Percentiles rank a stretch among this genome's conserved stretches.
Conservation (phyloP, 495 filamentous ascomycete species). For the Hyaloscypha finlandica region DNA sequence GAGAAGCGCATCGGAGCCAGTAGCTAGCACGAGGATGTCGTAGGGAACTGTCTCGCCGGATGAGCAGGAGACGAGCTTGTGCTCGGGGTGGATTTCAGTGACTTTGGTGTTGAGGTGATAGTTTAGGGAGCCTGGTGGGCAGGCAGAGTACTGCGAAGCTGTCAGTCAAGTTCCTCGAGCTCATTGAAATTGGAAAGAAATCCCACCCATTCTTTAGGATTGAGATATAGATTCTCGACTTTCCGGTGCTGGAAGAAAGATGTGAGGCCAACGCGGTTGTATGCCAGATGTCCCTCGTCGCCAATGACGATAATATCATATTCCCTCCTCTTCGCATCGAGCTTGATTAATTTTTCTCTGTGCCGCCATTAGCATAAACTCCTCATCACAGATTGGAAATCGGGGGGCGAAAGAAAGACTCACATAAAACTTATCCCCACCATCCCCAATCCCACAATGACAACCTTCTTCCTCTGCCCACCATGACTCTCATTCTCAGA, state of each 20-base stretch:
- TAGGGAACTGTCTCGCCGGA: slow-evolving; percentile 73
- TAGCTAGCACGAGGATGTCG: slow-evolving; percentile 88
- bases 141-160: slow-evolving; percentile 24
- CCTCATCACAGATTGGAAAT: slow-evolving; percentile 30
- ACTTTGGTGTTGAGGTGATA: slow-evolving; percentile 86
- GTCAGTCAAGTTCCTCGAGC: neutral
- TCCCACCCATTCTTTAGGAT: slow-evolving; percentile 75
- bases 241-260: slow-evolving; percentile 90
- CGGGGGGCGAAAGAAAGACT: slow-evolving; percentile 32
- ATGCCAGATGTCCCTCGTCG: slow-evolving; percentile 89
- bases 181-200: neutral
- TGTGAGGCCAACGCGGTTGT: slow-evolving; percentile 95
- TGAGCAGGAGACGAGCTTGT: slow-evolving; percentile 71
- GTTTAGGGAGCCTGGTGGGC: slow-evolving; percentile 49
- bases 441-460: slow-evolving; percentile 93
- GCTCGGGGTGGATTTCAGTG: slow-evolving; percentile 63
- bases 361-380: slow-evolving; percentile 32
- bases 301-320: slow-evolving; percentile 91
- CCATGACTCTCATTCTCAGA: slow-evolving; percentile 27
- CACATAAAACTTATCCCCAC: slow-evolving; percentile 94
- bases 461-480: slow-evolving; percentile 62
- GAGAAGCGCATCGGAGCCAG: slow-evolving; percentile 86
- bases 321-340: slow-evolving; percentile 72
- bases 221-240: slow-evolving; percentile 88
- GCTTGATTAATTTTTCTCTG: slow-evolving; percentile 89